Evolutionary conservation across 495 filamentous ascomycete genomes (phyloP).

Genomic region (Penicillium lividum): DNA sequence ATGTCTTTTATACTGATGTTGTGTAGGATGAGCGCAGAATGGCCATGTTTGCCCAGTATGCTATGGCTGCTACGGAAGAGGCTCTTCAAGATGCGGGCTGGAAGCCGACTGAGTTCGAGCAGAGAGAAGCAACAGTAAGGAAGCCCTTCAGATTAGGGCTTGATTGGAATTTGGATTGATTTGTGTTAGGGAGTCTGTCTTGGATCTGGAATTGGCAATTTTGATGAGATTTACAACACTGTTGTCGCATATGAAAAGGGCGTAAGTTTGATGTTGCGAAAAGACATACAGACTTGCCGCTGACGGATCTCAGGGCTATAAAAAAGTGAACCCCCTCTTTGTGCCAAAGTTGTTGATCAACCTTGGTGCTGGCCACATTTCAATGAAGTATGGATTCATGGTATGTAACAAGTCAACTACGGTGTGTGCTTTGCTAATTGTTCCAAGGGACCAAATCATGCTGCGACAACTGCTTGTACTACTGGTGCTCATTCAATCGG

Average conservation of each 20-base stretch:
- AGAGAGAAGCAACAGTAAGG: conserved; percentile 66
- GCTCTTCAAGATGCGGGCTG: conserved; percentile 83
- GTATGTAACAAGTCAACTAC: conserved; percentile 28
- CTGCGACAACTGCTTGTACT: conserved; percentile 91
- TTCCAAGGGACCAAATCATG: conserved; percentile 76
- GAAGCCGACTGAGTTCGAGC: conserved; percentile 60
- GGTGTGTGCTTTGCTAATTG: not conserved
- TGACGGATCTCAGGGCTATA: conserved; percentile 65
- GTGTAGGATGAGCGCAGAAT: conserved; percentile 74
- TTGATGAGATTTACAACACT: conserved; percentile 85
- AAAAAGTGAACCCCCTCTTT: conserved; percentile 89
- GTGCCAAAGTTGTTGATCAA: conserved; percentile 93
- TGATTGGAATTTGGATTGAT: conserved; percentile 4
- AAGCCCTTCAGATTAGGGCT: not conserved
- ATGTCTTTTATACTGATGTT: conserved; percentile 7
- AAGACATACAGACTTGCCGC: not conserved
- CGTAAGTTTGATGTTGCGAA: conserved; percentile 45
- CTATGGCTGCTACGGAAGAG: conserved; percentile 82
- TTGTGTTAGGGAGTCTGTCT: conserved; percentile 72
- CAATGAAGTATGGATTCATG: conserved; percentile 88
- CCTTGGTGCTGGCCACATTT: conserved; percentile 88
- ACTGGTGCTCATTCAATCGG: conserved; percentile 93
- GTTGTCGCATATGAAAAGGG: conserved; percentile 73
- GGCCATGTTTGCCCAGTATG: conserved; percentile 92
- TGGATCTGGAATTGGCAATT: conserved; percentile 94